Percentiles rank a stretch among this genome's conserved stretches.
Evolutionary conservation across 257 asterid species (phyloP).

Genomic region (Cynanchum wilfordii): DNA sequence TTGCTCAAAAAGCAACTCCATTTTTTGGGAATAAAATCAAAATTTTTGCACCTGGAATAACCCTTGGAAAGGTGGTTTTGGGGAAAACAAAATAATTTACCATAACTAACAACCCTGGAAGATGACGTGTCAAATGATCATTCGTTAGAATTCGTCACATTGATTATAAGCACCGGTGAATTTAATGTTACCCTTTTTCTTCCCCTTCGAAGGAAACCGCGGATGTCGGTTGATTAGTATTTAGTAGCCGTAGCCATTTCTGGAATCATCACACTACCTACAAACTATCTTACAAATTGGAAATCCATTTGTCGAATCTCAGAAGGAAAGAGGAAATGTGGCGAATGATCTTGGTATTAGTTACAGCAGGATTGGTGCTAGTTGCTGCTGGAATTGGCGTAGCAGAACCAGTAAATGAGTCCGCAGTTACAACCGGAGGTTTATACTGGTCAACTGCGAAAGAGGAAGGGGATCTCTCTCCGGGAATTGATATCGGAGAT

Average conservation of each 20-base stretch:
- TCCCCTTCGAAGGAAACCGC: too few relatives aligned
- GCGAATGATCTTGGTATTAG: conserved; percentile 15
- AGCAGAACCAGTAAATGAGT: conserved; percentile 36
- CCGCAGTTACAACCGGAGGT: conserved; percentile 26
- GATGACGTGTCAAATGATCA: too few relatives aligned
- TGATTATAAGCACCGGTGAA: too few relatives aligned
- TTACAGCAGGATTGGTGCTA: conserved; percentile 2
- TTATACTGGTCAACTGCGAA: conserved; percentile 42
- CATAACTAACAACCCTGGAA: too few relatives aligned
- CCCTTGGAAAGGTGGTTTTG: too few relatives aligned
- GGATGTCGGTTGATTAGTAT: background rate
- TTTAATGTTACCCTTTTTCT: too few relatives aligned
- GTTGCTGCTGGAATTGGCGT: background rate
- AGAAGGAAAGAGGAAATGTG: conserved; percentile 2
- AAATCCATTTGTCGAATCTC: background rate
- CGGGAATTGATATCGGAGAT: conserved; percentile 24
- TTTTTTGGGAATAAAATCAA: too few relatives aligned
- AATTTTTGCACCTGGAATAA: too few relatives aligned
- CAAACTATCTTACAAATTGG: background rate
- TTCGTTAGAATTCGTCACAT: too few relatives aligned
- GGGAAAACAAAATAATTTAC: too few relatives aligned
- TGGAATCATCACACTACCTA: background rate
- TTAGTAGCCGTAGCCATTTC: background rate
- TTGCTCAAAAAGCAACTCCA: too few relatives aligned
- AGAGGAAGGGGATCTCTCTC: conserved; percentile 47